Evolutionary conservation across 352 stramenopile species (phyloP).

Genomic region (Globisporangium nunn): DNA sequence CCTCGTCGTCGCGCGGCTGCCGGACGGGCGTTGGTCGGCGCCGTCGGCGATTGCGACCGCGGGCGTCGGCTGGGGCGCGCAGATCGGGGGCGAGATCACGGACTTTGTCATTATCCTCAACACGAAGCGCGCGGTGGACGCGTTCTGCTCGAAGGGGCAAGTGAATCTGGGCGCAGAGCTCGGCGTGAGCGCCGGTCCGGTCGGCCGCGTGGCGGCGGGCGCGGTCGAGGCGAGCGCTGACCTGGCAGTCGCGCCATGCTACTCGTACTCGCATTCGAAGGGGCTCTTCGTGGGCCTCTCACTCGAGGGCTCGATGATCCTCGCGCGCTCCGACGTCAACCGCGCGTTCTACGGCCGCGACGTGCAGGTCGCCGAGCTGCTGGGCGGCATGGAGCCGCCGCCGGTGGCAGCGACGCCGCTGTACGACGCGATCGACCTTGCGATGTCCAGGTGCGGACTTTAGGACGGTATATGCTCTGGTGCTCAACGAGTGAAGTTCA

Average conservation of each 20-base stretch:
- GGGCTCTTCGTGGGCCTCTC: conserved; percentile 87
- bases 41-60: conserved; percentile 92
- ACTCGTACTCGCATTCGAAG: conserved; percentile 90
- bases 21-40: conserved; percentile 92
- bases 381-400: conserved; percentile 68
- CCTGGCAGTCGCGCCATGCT: conserved; percentile 82
- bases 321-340: conserved; percentile 89
- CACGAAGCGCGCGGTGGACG: conserved; percentile 79
- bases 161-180: conserved; percentile 90
- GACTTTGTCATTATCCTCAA: conserved; percentile 94
- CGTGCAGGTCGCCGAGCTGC: conserved; percentile 57
- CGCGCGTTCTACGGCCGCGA: conserved; percentile 88
- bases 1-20: conserved; percentile 89
- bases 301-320: conserved; percentile 86
- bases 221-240: conserved; percentile 67
- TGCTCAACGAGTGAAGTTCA: no score
- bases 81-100: conserved; percentile 90
- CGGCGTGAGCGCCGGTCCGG: conserved; percentile 77
- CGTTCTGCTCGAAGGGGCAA: conserved; percentile 79
- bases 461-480: background rate
- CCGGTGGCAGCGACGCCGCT: conserved; percentile 76
- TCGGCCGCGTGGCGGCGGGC: conserved; percentile 84
- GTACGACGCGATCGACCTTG: conserved; percentile 75
- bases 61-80: conserved; percentile 85
- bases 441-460: conserved; percentile 51